phyloP scores from a whole-genome alignment of 2,329 filamentous ascomycete species.

The Bertia moriformis region DNA sequence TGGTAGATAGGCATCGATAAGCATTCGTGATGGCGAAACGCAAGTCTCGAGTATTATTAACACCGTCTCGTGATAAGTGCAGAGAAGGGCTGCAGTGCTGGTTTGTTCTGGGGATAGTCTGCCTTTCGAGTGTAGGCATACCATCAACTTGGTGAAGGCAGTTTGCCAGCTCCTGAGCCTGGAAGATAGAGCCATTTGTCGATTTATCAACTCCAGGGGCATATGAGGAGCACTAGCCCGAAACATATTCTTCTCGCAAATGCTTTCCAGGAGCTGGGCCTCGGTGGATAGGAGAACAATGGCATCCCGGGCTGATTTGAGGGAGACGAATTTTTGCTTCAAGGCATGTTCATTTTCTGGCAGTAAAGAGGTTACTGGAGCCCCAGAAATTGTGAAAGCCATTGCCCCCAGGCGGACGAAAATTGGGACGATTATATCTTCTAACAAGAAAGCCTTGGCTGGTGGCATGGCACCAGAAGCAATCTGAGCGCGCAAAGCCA shows the following conservation, averaged over 20 bases:
- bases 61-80: neutral
- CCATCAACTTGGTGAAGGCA: neutral
- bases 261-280: neutral
- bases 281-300: neutral
- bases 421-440: constrained; percentile 12
- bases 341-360: constrained; percentile 3
- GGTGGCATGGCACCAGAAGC: constrained; percentile 5
- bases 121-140: neutral
- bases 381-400: constrained; percentile 3
- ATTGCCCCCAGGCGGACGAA: constrained; percentile 13
- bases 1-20: neutral
- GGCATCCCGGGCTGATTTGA: neutral
- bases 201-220: neutral
- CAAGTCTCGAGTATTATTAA: neutral
- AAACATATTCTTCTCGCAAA: neutral
- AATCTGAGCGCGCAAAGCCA: constrained; percentile 6
- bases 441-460: constrained; percentile 6
- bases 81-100: neutral
- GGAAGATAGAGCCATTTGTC: neutral
- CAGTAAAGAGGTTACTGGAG: constrained; percentile 5
- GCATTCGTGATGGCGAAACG: neutral
- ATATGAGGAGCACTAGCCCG: neutral
- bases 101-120: neutral
- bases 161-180: neutral
- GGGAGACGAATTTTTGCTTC: neutral